phyloP scores from a whole-genome alignment of 73 alveolate genomes.

The Halteria grandinella region DNA sequence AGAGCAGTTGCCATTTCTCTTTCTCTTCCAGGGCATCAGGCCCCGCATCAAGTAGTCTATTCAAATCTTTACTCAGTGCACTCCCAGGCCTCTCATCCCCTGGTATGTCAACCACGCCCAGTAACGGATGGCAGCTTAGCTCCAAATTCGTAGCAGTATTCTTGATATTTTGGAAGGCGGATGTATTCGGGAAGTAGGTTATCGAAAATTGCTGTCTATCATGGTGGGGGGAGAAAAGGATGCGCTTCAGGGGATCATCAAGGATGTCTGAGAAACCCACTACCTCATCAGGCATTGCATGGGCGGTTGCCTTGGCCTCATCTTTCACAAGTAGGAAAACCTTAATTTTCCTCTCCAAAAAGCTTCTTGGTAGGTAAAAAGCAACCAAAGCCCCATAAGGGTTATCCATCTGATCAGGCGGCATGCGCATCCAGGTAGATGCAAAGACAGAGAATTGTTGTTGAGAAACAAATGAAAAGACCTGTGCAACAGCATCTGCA shows the following conservation, averaged over 20 bases:
- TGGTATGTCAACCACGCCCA: slow-evolving; percentile 64
- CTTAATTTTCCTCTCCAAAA: slow-evolving; percentile 85
- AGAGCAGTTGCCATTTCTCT: slow-evolving; percentile 95
- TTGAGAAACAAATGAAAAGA: slow-evolving; percentile 70
- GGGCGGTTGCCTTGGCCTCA: slow-evolving; percentile 88
- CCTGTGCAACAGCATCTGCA: slow-evolving; percentile 83
- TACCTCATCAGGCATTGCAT: slow-evolving; percentile 97
- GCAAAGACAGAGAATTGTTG: slow-evolving; percentile 82
- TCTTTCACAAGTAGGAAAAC: slow-evolving; percentile 92
- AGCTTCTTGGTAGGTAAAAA: slow-evolving; percentile 93
- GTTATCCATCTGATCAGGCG: slow-evolving; percentile 93
- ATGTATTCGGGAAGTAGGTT: slow-evolving; percentile 3
- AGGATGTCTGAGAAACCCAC: slow-evolving; percentile 91
- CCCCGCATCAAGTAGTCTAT: slow-evolving; percentile 64
- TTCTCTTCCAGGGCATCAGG: slow-evolving; percentile 83
- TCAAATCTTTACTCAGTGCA: slow-evolving; percentile 34
- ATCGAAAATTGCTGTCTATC: slow-evolving; percentile 46
- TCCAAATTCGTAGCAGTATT: slow-evolving; percentile 36
- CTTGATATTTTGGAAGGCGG: slow-evolving; percentile 24
- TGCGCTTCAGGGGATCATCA: slow-evolving; percentile 66
- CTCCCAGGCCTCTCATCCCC: slow-evolving; percentile 25
- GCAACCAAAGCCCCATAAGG: slow-evolving; percentile 91
- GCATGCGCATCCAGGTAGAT: slow-evolving; percentile 94
- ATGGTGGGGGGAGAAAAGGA: slow-evolving; percentile 59
- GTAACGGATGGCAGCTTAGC: slow-evolving; percentile 65